These are phyloP conservation scores for Fusarium robinianum DNA, from an alignment of 2,329 filamentous ascomycete species.

Conservation along the genomic window DNA sequence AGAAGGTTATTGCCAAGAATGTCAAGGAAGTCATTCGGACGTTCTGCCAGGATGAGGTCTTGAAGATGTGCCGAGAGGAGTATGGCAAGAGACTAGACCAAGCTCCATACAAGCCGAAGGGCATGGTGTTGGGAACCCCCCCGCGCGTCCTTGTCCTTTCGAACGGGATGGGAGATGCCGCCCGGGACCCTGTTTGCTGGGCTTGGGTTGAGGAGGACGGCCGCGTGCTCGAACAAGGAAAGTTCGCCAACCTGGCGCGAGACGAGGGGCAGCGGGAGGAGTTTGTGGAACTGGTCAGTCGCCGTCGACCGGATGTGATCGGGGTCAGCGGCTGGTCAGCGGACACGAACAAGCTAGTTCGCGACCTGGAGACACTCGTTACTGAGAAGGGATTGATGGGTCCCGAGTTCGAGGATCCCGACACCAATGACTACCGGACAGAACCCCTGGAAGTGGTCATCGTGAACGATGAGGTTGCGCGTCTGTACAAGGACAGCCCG, in stretches of 20 bases:
- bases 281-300: slow-evolving; percentile 78
- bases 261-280: slow-evolving; percentile 69
- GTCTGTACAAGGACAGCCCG: slow-evolving; percentile 89
- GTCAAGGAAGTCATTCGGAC: slow-evolving; percentile 94
- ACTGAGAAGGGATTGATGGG: slow-evolving; percentile 77
- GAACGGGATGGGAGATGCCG: slow-evolving; percentile 76
- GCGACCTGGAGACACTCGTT: slow-evolving; percentile 78
- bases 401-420: slow-evolving; percentile 78
- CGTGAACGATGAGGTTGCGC: slow-evolving; percentile 96
- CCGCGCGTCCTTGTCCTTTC: slow-evolving; percentile 87
- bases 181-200: slow-evolving; percentile 83
- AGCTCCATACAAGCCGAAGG: slow-evolving; percentile 93
- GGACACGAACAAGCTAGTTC: slow-evolving; percentile 82
- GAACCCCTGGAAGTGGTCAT: slow-evolving; percentile 87
- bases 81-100: slow-evolving; percentile 92
- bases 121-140: slow-evolving; percentile 84
- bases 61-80: slow-evolving; percentile 85
- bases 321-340: slow-evolving; percentile 87
- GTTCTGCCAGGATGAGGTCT: slow-evolving; percentile 89
- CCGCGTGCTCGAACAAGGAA: slow-evolving; percentile 84
- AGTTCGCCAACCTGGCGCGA: slow-evolving; percentile 76
- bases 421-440: slow-evolving; percentile 73
- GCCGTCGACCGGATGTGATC: slow-evolving; percentile 85
- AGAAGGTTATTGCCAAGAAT: slow-evolving; percentile 82
- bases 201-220: slow-evolving; percentile 93